These are phyloP conservation scores for Phytopythium mirpurense DNA, from an alignment of 352 stramenopile species.

Conservation along the genomic window DNA sequence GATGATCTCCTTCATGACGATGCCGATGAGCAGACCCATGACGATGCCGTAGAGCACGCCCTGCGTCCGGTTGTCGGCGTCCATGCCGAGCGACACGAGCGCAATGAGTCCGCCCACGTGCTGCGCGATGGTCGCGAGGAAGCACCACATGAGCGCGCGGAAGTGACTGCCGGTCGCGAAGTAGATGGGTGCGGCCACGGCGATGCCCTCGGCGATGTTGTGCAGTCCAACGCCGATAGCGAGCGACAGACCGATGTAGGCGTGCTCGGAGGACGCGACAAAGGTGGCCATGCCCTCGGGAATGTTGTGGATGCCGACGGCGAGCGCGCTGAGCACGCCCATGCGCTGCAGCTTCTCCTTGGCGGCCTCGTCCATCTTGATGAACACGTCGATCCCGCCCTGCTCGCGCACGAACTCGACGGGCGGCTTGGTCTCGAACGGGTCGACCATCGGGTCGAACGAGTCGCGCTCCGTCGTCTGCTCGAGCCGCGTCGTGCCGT, in stretches of 20 bases:
- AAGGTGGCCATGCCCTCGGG: slow-evolving; percentile 96
- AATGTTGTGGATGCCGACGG: slow-evolving; percentile 96
- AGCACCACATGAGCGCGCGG: slow-evolving; percentile 93
- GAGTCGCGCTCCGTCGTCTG: slow-evolving; percentile 18
- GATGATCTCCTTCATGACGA: slow-evolving; percentile 90
- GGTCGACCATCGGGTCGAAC: slow-evolving; percentile 22
- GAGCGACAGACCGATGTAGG: slow-evolving; percentile 82
- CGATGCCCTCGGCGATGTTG: slow-evolving; percentile 96
- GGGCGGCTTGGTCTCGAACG: slow-evolving; percentile 25
- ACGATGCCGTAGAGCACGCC: slow-evolving; percentile 91
- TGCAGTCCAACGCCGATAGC: slow-evolving; percentile 93
- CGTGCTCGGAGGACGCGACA: slow-evolving; percentile 86
- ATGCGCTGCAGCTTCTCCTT: slow-evolving; percentile 76
- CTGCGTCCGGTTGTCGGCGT: slow-evolving; percentile 65
- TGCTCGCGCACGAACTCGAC: slow-evolving; percentile 49
- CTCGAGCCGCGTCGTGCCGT: slow-evolving; percentile 20
- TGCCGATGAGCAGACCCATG: slow-evolving; percentile 92
- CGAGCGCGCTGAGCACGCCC: slow-evolving; percentile 90
- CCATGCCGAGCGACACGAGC: slow-evolving; percentile 78
- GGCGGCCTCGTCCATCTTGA: slow-evolving; percentile 36
- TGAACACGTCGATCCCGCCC: slow-evolving; percentile 28
- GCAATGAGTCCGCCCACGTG: slow-evolving; percentile 87
- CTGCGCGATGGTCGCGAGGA: slow-evolving; percentile 89
- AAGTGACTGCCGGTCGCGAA: slow-evolving; percentile 93
- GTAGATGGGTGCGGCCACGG: slow-evolving; percentile 95